Evolutionary conservation across 371 early-diverging fungal species (phyloP), one percentile per base, ranked within the genome.

Genomic region (Parasitella parasitica): DNA sequence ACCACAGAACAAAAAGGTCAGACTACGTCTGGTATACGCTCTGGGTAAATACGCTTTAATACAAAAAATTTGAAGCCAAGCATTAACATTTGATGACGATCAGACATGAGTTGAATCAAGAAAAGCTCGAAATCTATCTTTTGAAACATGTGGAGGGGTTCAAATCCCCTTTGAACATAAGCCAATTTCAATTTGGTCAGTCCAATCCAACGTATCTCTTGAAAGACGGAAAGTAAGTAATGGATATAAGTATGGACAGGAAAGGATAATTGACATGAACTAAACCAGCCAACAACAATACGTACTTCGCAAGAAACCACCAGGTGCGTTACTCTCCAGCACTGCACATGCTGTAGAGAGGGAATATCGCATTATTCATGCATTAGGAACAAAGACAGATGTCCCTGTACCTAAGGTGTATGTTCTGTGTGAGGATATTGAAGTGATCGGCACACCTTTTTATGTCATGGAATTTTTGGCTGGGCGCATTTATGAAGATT

Each of bases 391-490:
- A 51, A 38, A 63, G n/a, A 79, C 94, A 9, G 77, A 87, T 38
- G 91, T 97, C 2, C 97, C 97, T 6, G 96, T 97, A 1, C 97
- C 97, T 13, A 86, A 85, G 51, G 94, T 94, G 4, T 92, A 90
- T 64, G 75, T 82, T 15, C 83, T 96, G 32, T 96, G 96, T 75
- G 90, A 91, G 61, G 94, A 97, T 64, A 52, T 39, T 7, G 53
- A 69, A 6, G 84, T 96, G 12, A 73, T 96, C 32, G 97, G 94
- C 4, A 95, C 97, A 3, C 93, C 95, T 6, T 97, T 97, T 71
- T 97, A 95, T 76, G 90, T 92, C 34, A 97, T 97, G 97, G 92
- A 97, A 71, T 97, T 93, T 64, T 71, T 96, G 49, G 77, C 92
- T 39, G 97, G 97, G 20, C 88, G 95, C 8, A 91, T 97, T 54